These are phyloP conservation scores for Sclerotinia glacialis DNA, from an alignment of 2,329 filamentous ascomycete species.

Conservation along the genomic window DNA sequence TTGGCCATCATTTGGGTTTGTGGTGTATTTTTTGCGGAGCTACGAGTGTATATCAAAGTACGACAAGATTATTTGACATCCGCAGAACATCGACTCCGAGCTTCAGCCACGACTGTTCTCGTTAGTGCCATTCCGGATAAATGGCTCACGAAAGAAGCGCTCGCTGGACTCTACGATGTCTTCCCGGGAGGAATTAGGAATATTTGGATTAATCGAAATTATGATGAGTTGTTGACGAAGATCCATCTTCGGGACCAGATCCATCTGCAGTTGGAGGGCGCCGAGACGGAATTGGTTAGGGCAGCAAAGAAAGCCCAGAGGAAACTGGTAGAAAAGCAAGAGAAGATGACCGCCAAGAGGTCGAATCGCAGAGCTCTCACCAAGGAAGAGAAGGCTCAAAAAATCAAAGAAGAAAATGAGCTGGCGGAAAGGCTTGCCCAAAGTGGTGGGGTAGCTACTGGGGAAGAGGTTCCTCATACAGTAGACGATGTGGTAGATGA, in stretches of 20 bases:
- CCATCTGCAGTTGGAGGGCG: conserved; percentile 69
- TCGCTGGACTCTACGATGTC: conserved; percentile 85
- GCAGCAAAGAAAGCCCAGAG: conserved; percentile 74
- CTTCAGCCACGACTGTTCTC: conserved; percentile 92
- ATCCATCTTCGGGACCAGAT: conserved; percentile 71
- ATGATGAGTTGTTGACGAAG: conserved; percentile 79
- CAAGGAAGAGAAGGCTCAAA: conserved; percentile 40
- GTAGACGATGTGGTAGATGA: conserved; percentile 49
- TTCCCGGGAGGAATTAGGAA: conserved; percentile 94
- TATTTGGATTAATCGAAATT: conserved; percentile 93
- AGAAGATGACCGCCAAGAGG: conserved; percentile 52
- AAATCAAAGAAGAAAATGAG: conserved; percentile 40
- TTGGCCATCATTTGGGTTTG: conserved; percentile 80
- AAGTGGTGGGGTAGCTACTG: conserved; percentile 50
- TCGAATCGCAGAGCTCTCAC: conserved; percentile 36
- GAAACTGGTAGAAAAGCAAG: conserved; percentile 50
- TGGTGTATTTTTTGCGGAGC: conserved; percentile 79
- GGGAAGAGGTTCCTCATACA: conserved; percentile 53
- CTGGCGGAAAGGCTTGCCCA: conserved; percentile 46
- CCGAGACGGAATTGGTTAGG: conserved; percentile 81
- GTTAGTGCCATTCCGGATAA: conserved; percentile 87
- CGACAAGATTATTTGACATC: conserved; percentile 93
- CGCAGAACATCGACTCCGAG: conserved; percentile 87
- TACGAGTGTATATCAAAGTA: conserved; percentile 85
- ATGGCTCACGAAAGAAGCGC: conserved; percentile 81